Percentiles rank a stretch among this genome's conserved stretches.
Conservation (phyloP, 352 stramenopile species). For the Globisporangium parvum region DNA sequence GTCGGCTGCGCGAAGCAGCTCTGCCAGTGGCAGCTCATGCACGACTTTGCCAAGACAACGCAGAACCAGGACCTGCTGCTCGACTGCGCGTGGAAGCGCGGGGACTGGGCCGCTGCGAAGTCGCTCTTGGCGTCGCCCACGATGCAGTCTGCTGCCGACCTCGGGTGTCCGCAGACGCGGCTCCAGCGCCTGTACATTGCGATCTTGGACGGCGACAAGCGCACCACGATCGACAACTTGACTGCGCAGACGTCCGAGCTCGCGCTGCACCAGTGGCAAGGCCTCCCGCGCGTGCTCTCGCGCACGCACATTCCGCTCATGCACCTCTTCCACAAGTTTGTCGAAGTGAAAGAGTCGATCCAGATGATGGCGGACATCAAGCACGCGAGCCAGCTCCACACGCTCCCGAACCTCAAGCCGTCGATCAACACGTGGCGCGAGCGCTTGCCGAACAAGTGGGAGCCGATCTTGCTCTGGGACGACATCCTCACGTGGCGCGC, state of each 20-base stretch:
- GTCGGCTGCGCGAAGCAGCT: constrained; percentile 89
- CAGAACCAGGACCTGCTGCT: constrained; percentile 90
- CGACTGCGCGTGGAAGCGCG: constrained; percentile 91
- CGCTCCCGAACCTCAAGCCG: constrained; percentile 87
- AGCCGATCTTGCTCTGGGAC: constrained; percentile 90
- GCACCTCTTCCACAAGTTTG: constrained; percentile 89
- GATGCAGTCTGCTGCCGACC: constrained; percentile 54
- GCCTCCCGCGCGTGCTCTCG: constrained; percentile 72
- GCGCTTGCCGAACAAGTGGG: constrained; percentile 91
- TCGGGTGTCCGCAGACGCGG: constrained; percentile 68
- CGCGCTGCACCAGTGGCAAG: constrained; percentile 87
- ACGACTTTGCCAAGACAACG: constrained; percentile 88
- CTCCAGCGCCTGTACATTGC: constrained; percentile 86
- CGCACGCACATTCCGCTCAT: constrained; percentile 78
- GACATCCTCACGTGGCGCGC: constrained; percentile 91
- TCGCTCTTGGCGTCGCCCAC: constrained; percentile 60
- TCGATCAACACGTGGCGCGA: constrained; percentile 92
- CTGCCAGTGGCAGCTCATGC: constrained; percentile 91
- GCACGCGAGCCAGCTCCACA: constrained; percentile 68
- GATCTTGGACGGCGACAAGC: constrained; percentile 81
- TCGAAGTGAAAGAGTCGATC: constrained; percentile 90
- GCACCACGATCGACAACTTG: constrained; percentile 55
- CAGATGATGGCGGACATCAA: constrained; percentile 90
- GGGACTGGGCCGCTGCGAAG: constrained; percentile 85
- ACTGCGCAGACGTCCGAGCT: constrained; percentile 72